These are phyloP conservation scores for Stylonectria norvegica DNA, from an alignment of 2,329 filamentous ascomycete species.

Conservation along the genomic window DNA sequence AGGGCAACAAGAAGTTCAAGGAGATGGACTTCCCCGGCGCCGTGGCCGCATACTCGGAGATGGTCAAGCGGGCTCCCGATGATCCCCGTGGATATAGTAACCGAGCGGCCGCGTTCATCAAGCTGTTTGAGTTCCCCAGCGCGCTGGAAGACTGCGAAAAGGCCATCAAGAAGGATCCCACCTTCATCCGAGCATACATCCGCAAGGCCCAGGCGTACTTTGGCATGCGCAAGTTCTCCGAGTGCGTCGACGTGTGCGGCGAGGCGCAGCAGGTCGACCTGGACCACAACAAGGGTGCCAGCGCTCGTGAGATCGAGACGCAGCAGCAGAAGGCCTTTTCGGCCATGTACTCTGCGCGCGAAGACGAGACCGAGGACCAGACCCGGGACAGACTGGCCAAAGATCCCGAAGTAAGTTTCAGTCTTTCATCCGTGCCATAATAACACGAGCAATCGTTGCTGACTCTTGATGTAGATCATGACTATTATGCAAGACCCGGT, in stretches of 20 bases:
- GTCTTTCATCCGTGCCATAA: not conserved
- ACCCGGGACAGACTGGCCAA: slow-evolving; percentile 85
- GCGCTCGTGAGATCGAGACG: slow-evolving; percentile 86
- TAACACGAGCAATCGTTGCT: slow-evolving; percentile 13
- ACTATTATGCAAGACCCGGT: slow-evolving; percentile 89
- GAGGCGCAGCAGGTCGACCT: slow-evolving; percentile 76
- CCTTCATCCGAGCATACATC: slow-evolving; percentile 94
- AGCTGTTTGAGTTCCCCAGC: slow-evolving; percentile 91
- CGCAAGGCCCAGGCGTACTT: slow-evolving; percentile 94
- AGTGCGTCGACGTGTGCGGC: slow-evolving; percentile 83
- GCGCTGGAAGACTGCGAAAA: slow-evolving; percentile 89
- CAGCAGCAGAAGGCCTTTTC: slow-evolving; percentile 90
- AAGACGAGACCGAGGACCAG: slow-evolving; percentile 95
- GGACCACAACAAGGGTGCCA: slow-evolving; percentile 65
- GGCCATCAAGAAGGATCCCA: slow-evolving; percentile 85
- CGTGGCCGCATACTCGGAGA: slow-evolving; percentile 90
- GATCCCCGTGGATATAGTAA: slow-evolving; percentile 96
- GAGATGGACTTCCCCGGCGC: slow-evolving; percentile 92
- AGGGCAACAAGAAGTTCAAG: slow-evolving; percentile 97
- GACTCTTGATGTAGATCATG: slow-evolving; percentile 61
- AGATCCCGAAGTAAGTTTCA: slow-evolving; percentile 76
- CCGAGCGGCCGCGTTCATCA: slow-evolving; percentile 93
- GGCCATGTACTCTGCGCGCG: slow-evolving; percentile 84
- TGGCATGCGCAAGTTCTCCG: slow-evolving; percentile 97
- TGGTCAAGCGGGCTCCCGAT: slow-evolving; percentile 91